Evolutionary conservation across 305 asterid species (phyloP).

Genomic region (Coffea humblotiana): DNA sequence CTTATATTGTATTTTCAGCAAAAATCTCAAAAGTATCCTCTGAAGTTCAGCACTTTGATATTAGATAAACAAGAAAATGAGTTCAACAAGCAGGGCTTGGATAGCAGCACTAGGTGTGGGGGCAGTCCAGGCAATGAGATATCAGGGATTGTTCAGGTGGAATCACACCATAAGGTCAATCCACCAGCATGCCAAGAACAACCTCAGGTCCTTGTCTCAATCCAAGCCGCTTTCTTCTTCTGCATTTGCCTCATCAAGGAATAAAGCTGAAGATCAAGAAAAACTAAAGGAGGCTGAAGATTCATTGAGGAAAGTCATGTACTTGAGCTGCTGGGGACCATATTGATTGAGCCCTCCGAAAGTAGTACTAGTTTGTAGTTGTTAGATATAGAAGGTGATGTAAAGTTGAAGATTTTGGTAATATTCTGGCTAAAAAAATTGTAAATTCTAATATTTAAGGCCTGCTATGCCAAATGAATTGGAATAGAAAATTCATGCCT

Average conservation of each 20-base stretch:
- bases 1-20: too few species aligned
- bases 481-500: too few species aligned
- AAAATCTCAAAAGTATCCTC: too few species aligned
- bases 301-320: constrained; percentile 20
- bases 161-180: constrained; percentile 8
- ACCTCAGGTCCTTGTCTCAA: constrained; percentile 20
- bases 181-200: constrained; percentile 18
- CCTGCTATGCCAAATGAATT: too few species aligned
- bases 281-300: constrained; percentile 21
- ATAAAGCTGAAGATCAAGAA: background rate
- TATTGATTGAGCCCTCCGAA: background rate
- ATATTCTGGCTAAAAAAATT: too few species aligned
- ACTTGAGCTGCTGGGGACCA: constrained; percentile 23
- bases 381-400: too few species aligned
- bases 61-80: too few species aligned
- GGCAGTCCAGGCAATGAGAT: constrained; percentile 24
- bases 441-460: too few species aligned
- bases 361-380: too few species aligned
- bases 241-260: background rate
- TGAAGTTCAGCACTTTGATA: too few species aligned
- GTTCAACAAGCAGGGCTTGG: constrained; percentile 23
- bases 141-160: constrained; percentile 26
- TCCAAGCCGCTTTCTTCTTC: constrained; percentile 11
- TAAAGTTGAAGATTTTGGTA: too few species aligned
- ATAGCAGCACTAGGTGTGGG: constrained; percentile 19